phyloP scores from a whole-genome alignment of 345 rosid genomes.

The Rhizophora mangle region DNA sequence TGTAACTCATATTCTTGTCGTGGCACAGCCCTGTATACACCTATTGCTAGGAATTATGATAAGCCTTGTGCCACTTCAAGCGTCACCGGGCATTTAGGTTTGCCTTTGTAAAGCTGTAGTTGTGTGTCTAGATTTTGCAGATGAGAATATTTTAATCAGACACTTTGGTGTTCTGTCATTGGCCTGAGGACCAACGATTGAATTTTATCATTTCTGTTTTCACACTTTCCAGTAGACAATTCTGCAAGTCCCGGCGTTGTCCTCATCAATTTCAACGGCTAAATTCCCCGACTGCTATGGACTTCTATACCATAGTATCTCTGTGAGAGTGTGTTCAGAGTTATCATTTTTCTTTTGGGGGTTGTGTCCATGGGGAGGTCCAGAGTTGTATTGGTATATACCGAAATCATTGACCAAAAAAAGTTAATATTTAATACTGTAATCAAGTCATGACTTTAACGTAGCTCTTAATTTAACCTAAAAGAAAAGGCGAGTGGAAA shows the following conservation, averaged over 20 bases:
- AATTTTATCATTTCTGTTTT: constrained; percentile 20
- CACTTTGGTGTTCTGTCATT: constrained; percentile 21
- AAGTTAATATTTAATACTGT: no score
- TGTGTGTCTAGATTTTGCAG: constrained; percentile 17
- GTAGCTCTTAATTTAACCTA: no score
- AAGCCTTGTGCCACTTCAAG: constrained; percentile 5
- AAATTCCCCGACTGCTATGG: no score
- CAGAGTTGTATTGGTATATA: no score
- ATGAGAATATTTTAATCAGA: constrained; percentile 29
- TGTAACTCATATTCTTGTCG: not conserved
- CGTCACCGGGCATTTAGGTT: constrained; percentile 17
- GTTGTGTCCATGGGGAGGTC: no score
- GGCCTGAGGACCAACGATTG: constrained; percentile 17
- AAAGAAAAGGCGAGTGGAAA: no score
- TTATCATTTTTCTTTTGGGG: no score
- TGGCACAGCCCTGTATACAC: constrained; percentile 9
- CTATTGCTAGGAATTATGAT: not conserved
- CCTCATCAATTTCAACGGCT: not conserved
- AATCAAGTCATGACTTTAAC: no score
- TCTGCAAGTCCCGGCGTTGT: not conserved
- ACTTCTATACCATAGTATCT: no score
- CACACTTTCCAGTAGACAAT: not conserved
- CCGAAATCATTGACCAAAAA: no score
- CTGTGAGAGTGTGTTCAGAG: no score
- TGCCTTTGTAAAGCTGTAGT: constrained; percentile 45